A percentile compares a stretch with the other conserved stretches of the same genome.
Evolutionary conservation across 2,329 filamentous ascomycete species (phyloP).

Genomic region (Monilinia laxa): DNA sequence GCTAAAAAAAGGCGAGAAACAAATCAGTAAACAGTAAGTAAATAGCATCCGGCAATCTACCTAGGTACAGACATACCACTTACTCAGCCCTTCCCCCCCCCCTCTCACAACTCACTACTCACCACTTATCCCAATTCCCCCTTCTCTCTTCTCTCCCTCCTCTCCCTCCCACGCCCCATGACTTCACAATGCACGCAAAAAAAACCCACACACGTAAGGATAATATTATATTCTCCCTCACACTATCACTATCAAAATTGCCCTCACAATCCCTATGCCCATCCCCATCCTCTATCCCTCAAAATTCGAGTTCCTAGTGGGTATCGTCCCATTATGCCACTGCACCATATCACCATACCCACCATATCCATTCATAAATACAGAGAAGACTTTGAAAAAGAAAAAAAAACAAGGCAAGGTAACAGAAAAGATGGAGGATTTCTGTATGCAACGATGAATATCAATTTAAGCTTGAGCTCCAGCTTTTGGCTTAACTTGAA

Average conservation of each 20-base stretch:
- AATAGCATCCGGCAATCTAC: too few species aligned
- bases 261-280: neutral
- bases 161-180: too few species aligned
- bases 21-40: too few species aligned
- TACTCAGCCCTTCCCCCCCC: too few species aligned
- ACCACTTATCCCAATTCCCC: too few species aligned
- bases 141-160: too few species aligned
- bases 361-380: neutral
- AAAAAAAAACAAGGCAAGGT: neutral
- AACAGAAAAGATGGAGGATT: neutral
- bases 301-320: neutral
- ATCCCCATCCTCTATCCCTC: neutral
- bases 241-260: neutral
- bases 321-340: neutral
- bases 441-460: neutral
- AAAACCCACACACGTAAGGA: too few species aligned
- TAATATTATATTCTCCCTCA: neutral
- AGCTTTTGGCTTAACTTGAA: too few species aligned
- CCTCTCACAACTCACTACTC: too few species aligned
- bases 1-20: too few species aligned
- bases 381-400: neutral
- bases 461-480: neutral
- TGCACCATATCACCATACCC: neutral
- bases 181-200: too few species aligned
- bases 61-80: too few species aligned